Evolutionary conservation across 176 grass and related monocot genomes (phyloP), one percentile per base, ranked within the genome.

Genomic region (Eremochloa ophiuroides): DNA sequence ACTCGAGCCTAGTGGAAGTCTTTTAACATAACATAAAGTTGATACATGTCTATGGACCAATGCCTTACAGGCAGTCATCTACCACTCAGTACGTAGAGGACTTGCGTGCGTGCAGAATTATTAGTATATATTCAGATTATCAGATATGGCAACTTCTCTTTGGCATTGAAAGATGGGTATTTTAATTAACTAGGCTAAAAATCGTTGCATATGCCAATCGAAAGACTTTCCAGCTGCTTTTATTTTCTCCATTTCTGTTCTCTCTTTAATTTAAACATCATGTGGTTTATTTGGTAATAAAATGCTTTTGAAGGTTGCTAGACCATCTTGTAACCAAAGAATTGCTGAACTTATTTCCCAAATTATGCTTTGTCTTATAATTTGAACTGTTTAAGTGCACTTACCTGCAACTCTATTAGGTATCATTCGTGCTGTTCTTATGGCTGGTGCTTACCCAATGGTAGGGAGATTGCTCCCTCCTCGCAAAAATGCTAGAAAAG

Each of bases 391-490:
- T 76, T 15, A n/a, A 37, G 27, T 83, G 29, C 51, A 61, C 51
- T 69, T 29, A 27, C 60, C 50, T 58, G 47, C n/a, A 64, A 91
- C 29, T 71, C 40, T 85, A 30, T 58, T 80, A 94, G 92, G 92
- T 82, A 93, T 99, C 47, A 81, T 99, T 44, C 88, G 96, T 34
- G 93, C 96, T 71, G 91, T 99, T 73, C 93, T 99, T 43, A 83
- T 91, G 88, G 75, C 93, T 75, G 93, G 93, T 30, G 66, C 73
- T 47, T 99, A 99, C 79, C 96, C 96, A 62, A 93, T 91, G 93
- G 91, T 99, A n/a, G 96, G 88, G 74, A 87, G 78, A 55, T 59
- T 99, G 69, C 91, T 95, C 41, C 93, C 89, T 50, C 81, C 76
- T 80, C 65, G 76, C 17, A 75, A 86, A 62, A 88, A 93, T 85